Evolutionary conservation across 345 rosid species (phyloP).

Genomic region (Punica granatum): DNA sequence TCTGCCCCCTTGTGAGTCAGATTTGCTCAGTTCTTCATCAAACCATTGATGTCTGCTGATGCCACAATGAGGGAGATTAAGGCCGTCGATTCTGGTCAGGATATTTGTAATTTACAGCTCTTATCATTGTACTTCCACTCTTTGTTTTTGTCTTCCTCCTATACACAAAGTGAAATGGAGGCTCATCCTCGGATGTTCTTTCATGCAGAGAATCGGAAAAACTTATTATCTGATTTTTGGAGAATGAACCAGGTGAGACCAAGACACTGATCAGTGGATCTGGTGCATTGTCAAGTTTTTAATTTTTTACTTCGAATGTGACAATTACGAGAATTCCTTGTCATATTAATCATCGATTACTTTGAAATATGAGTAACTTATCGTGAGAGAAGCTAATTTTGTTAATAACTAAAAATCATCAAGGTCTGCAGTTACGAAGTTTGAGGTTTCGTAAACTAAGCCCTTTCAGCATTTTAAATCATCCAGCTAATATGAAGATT

Average conservation of each 20-base stretch:
- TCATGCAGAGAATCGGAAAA: constrained; percentile 78
- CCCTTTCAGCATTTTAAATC: neutral
- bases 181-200: constrained; percentile 14
- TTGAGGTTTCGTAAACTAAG: neutral
- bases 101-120: neutral
- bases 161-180: neutral
- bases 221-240: constrained; percentile 75
- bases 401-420: neutral
- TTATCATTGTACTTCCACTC: neutral
- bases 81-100: constrained; percentile 93
- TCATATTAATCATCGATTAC: neutral
- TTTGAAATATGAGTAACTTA: neutral
- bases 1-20: constrained; percentile 31
- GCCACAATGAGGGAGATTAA: constrained; percentile 88
- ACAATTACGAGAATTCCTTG: too few relatives aligned
- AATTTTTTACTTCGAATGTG: too few relatives aligned
- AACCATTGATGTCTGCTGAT: constrained; percentile 88
- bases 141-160: neutral
- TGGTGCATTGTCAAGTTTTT: neutral
- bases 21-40: constrained; percentile 82
- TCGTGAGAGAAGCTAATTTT: neutral
- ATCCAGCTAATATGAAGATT: neutral
- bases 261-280: neutral
- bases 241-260: constrained; percentile 71
- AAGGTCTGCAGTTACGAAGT: neutral